Conservation (phyloP, 495 filamentous ascomycete species). For the Xylaria sp. region DNA sequence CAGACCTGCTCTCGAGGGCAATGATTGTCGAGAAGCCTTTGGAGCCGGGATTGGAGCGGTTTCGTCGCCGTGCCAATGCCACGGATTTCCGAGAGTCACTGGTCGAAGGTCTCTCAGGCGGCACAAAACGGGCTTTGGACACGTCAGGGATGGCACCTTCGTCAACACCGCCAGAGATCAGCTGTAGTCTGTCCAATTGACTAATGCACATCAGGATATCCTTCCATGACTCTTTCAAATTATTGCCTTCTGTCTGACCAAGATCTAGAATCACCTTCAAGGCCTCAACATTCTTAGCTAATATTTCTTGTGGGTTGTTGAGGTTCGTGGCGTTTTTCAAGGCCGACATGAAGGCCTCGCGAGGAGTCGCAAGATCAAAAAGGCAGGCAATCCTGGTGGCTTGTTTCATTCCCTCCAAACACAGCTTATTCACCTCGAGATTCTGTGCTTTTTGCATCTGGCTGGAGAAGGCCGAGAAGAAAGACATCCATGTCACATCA, state of each 20-base stretch:
- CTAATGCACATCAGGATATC: conserved; percentile 95
- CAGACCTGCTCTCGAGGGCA: conserved; percentile 87
- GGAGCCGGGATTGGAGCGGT: conserved; percentile 67
- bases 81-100: conserved; percentile 69
- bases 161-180: conserved; percentile 93
- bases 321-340: conserved; percentile 94
- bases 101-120: conserved; percentile 56
- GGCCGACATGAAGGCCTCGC: conserved; percentile 92
- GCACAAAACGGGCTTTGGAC: conserved; percentile 77
- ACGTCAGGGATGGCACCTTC: conserved; percentile 93
- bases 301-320: conserved; percentile 94
- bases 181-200: conserved; percentile 92
- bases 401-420: conserved; percentile 93
- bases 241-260: conserved; percentile 88
- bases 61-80: conserved; percentile 68
- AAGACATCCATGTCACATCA: conserved; percentile 99
- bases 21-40: conserved; percentile 82
- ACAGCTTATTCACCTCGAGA: conserved; percentile 85
- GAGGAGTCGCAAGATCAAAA: conserved; percentile 88
- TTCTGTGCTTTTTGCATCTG: conserved; percentile 92
- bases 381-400: conserved; percentile 91
- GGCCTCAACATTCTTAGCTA: conserved; percentile 94
- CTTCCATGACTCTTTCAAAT: conserved; percentile 88
- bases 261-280: conserved; percentile 89
- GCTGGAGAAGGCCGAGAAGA: conserved; percentile 90